Base-by-base conservation (phyloP, 2,329 filamentous ascomycete genomes). In the Aspergillus flavus region DNA sequence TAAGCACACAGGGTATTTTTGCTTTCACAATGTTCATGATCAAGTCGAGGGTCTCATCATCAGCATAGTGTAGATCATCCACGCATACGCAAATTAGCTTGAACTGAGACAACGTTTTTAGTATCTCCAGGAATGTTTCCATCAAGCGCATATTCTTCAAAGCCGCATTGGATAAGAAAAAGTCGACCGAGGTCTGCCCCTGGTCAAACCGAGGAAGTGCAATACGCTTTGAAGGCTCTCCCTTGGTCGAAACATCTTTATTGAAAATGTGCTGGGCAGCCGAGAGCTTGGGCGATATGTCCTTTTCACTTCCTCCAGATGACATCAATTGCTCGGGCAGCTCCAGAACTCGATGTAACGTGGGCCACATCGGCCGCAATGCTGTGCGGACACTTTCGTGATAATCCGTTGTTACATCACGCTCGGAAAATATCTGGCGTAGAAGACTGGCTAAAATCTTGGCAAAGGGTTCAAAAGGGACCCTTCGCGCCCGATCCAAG, bases 31-130 rank as follows among this genome's bases (percentile, higher is more conserved):
- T 93, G 71, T 93, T 90, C 19, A 89, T 86, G 45, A 97, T 89
- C 58, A 97, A 82, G 62, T 96, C 92, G 55, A 95, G 80, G 16
- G 91, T 95, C 76, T 97, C 94, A 30, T 91, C 87, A 73, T 97
- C 94, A 7, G 93, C 93, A 76, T 93, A 95, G 71, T 97, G 93
- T 36, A 97, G 80, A 76, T 97, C 94, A 72, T 97, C 94, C 32
- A 97, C 80, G 70, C 89, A 93, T 69, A 97, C 89, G 72, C 92
- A 96, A 59, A 97, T 93, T 71, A 97, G 89, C 71, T 94, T 95
- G 74, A 94, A 89, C 23, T 89, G 84, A 0, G 92, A 91, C 61
- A 98, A 89, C 48, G 96, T 87, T 58, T 92, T 87, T 57, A 97
- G 78, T 11, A 97, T 90, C 69, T 97, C 94, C 53, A 97, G 81